Evolutionary conservation across 768 basidiomycete species (phyloP), one percentile per base, ranked within the genome.

Genomic region (Panellus pusillus): DNA sequence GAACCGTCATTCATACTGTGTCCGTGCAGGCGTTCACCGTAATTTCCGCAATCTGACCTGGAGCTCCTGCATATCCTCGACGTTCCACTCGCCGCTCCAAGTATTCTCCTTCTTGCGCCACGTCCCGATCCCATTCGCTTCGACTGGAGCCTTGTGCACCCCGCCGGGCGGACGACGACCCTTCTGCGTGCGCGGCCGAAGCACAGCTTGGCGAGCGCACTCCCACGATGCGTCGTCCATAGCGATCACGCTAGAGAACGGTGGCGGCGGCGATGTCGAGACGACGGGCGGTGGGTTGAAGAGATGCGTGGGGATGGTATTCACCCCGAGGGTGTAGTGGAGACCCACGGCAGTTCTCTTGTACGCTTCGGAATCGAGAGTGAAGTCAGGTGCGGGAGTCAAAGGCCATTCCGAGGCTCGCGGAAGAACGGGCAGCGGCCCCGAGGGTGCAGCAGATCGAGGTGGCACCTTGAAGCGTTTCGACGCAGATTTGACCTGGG

Each of bases 31-130:
- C 24, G 4, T 44, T 44, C 43, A 44, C n/a, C 56, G 43, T 32
- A 55, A 44, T 27, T 47, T 19, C 14, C 59, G 50, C 13, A 61
- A 27, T 13, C 48, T 51, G 41, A 53, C 44, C 49, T 57, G 59
- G 27, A 61, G 59, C 31, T 65, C 60, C 17, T 57, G 57, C 57
- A 68, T 61, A 52, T 70, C 67, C 49, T 62, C 62, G 41, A 64
- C 58, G 49, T 69, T 70, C 69, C 69, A 70, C 58, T 70, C 69
- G 32, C 69, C 69, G 47, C 67, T 68, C 69, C 69, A 70, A 29
- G 63, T 67, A 15, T 57, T 60, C 45, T 64, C 66, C 37, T 62
- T 69, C 48, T 61, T 61, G 29, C 59, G 20, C 59, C 59, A 61
- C 38, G 55, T 48, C 24, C 59, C 59, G n/a, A 47, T 47, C 18